phyloP scores from a whole-genome alignment of 1,139 yeast species.

The Pichia sp. region DNA sequence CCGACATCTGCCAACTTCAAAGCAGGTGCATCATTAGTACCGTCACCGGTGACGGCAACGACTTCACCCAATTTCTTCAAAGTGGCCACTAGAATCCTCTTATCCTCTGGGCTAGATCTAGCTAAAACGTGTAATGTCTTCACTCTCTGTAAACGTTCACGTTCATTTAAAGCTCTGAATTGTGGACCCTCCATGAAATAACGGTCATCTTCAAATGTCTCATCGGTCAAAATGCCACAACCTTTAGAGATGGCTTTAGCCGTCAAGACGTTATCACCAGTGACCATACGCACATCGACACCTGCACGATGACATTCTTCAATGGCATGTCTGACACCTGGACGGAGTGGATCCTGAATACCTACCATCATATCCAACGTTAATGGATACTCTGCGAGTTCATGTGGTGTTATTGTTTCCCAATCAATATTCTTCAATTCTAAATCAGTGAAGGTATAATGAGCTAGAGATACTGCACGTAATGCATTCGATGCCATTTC shows the following conservation, averaged over 20 bases:
- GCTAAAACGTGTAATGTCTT: slow-evolving; percentile 82
- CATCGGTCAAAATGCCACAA: slow-evolving; percentile 67
- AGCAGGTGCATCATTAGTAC: slow-evolving; percentile 96
- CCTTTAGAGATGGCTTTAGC: slow-evolving; percentile 85
- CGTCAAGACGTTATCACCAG: slow-evolving; percentile 88
- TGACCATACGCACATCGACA: slow-evolving; percentile 93
- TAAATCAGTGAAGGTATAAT: slow-evolving; percentile 51
- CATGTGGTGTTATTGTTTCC: slow-evolving; percentile 24
- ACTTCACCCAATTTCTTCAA: slow-evolving; percentile 78
- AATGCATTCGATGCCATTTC: slow-evolving; percentile 68
- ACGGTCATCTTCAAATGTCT: slow-evolving; percentile 43
- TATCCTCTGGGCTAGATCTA: slow-evolving; percentile 93
- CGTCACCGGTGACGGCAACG: slow-evolving; percentile 98
- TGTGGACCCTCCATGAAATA: slow-evolving; percentile 91
- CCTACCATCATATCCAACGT: slow-evolving; percentile 73
- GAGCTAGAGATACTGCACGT: slow-evolving; percentile 81
- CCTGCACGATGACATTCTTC: slow-evolving; percentile 83
- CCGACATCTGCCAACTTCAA: slow-evolving; percentile 88
- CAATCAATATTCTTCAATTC: slow-evolving; percentile 31
- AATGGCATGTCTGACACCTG: slow-evolving; percentile 88
- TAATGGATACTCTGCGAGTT: slow-evolving; percentile 27
- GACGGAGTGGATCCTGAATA: slow-evolving; percentile 88
- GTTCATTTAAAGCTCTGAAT: slow-evolving; percentile 59
- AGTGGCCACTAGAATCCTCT: slow-evolving; percentile 78
- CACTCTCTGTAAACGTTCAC: slow-evolving; percentile 53